These are phyloP conservation scores for Funneliformis caledonium DNA, from an alignment of 371 early-diverging fungal genomes.

Conservation along the genomic window DNA sequence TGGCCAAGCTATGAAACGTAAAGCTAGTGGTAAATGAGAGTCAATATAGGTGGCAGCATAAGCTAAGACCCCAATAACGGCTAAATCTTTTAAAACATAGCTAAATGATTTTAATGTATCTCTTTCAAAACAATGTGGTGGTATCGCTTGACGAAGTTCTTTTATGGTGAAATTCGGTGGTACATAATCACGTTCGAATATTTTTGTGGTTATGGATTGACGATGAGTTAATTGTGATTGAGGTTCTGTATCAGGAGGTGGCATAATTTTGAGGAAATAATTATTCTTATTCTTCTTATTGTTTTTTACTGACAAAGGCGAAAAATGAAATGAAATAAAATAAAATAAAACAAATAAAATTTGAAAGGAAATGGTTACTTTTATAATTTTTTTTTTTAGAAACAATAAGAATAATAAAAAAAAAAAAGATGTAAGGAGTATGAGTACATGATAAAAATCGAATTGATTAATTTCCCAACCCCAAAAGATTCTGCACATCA, in stretches of 20 bases:
- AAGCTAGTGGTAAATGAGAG: conserved; percentile 50
- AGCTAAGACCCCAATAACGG: conserved; percentile 61
- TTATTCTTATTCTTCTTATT: too few relatives aligned
- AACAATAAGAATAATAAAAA: too few relatives aligned
- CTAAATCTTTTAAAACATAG: conserved; percentile 74
- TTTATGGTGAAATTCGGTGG: conserved; percentile 81
- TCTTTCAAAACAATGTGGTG: conserved; percentile 86
- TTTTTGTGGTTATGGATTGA: neutral
- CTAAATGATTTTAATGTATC: conserved; percentile 69
- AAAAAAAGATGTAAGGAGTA: too few relatives aligned
- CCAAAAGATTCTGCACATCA: too few relatives aligned
- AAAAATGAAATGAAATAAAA: too few relatives aligned
- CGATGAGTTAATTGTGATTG: neutral
- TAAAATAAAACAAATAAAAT: too few relatives aligned
- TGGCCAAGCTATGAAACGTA: conserved; percentile 70
- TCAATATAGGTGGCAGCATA: conserved; percentile 74
- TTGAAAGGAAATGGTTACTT: too few relatives aligned
- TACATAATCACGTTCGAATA: conserved; percentile 35
- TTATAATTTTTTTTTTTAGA: too few relatives aligned
- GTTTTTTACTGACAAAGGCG: too few relatives aligned
- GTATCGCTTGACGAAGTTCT: conserved; percentile 84
- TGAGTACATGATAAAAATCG: too few relatives aligned
- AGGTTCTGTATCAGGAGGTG: neutral
- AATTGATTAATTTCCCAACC: too few relatives aligned
- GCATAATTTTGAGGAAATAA: neutral